Percentiles rank a stretch among this genome's conserved stretches.
Evolutionary conservation across 2,329 filamentous ascomycete species (phyloP).

Genomic region (Colletotrichum karsti): DNA sequence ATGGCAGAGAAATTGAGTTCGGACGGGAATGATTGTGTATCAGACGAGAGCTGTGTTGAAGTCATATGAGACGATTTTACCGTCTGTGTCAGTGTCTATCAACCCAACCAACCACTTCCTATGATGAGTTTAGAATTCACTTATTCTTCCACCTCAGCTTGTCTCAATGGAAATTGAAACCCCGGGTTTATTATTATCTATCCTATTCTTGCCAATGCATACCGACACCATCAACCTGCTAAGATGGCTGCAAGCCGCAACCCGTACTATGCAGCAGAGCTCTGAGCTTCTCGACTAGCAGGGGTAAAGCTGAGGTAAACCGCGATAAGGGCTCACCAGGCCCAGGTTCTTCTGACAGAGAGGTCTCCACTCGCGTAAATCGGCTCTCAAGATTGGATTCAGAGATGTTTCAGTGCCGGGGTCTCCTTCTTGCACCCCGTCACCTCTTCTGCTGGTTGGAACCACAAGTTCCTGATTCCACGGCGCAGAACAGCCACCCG

Average conservation of each 20-base stretch:
- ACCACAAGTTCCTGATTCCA: background rate
- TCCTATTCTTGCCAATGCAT: background rate
- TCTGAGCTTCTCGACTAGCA: background rate
- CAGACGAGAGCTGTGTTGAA: background rate
- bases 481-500: background rate
- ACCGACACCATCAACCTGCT: background rate
- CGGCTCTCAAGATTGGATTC: slow-evolving; percentile 17
- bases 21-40: slow-evolving; percentile 3
- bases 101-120: background rate
- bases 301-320: background rate
- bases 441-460: background rate
- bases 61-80: background rate
- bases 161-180: no score
- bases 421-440: background rate
- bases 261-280: no score
- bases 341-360: background rate
- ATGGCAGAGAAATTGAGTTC: background rate
- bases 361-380: slow-evolving; percentile 12
- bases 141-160: no score
- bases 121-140: no score
- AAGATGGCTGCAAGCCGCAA: background rate
- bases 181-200: no score
- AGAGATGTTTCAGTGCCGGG: slow-evolving; percentile 18
- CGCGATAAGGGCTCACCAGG: background rate
- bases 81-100: background rate